A percentile compares a stretch with the other conserved stretches of the same genome.
phyloP scores from a whole-genome alignment of 768 basidiomycete species.

The Boletus huronensis region DNA sequence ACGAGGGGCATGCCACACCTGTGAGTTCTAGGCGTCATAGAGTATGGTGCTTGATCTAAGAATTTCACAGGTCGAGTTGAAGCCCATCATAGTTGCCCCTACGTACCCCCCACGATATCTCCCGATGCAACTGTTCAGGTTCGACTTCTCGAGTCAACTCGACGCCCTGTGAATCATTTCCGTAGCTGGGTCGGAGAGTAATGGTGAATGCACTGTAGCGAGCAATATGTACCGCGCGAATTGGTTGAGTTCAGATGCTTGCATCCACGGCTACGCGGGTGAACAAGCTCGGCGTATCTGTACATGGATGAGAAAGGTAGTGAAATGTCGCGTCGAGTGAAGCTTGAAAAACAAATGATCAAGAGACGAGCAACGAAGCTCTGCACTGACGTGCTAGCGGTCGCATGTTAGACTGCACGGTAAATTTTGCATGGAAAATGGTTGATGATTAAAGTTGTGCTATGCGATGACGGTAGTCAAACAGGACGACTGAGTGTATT shows the following conservation, averaged over 20 bases:
- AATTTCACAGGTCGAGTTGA: background rate
- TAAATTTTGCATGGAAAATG: background rate
- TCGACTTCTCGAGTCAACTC: background rate
- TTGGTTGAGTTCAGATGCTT: background rate
- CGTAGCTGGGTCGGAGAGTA: background rate
- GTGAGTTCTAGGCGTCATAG: background rate
- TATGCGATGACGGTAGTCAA: background rate
- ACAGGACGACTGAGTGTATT: background rate
- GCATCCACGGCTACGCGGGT: background rate
- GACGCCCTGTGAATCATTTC: background rate
- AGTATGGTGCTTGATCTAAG: background rate
- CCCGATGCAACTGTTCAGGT: background rate
- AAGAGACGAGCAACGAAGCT: background rate
- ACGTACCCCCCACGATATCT: background rate
- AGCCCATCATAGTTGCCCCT: no score
- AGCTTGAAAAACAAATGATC: background rate
- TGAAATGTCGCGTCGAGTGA: no score
- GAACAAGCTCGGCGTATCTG: background rate
- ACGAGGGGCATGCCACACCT: background rate
- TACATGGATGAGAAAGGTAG: background rate
- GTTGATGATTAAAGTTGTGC: constrained; percentile 1
- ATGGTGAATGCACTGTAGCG: background rate
- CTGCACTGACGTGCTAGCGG: background rate
- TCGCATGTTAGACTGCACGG: background rate
- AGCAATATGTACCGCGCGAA: background rate